phyloP scores from a whole-genome alignment of 257 asterid genomes.

The Salvia hispanica region DNA sequence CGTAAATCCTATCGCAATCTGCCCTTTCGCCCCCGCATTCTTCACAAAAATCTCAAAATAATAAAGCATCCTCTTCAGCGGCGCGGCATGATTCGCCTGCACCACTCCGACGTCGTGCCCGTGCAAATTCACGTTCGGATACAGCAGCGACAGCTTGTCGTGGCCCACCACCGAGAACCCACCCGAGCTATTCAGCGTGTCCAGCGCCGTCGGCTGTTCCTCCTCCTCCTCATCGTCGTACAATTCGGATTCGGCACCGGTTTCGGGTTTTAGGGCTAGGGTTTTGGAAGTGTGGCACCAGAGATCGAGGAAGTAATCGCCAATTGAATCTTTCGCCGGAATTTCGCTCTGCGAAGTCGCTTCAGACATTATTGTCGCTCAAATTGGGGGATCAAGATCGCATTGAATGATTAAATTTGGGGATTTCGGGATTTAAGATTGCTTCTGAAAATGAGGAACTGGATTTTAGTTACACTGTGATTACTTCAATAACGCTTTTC shows the following conservation, averaged over 20 bases:
- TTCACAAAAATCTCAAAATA: conserved; percentile 81
- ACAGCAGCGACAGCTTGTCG: conserved; percentile 76
- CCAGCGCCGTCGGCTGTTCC: conserved; percentile 71
- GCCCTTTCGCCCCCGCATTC: conserved; percentile 84
- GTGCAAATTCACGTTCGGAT: conserved; percentile 62
- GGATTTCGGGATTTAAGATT: conserved; percentile 24
- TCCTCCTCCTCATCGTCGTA: conserved; percentile 55
- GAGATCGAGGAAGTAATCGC: conserved; percentile 66
- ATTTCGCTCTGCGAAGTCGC: conserved; percentile 45
- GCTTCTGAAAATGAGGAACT: conserved; percentile 20
- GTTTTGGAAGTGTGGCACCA: conserved; percentile 70
- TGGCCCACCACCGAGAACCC: conserved; percentile 76
- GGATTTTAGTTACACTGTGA: conserved; percentile 10
- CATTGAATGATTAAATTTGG: conserved; percentile 16
- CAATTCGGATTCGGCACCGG: conserved; percentile 29
- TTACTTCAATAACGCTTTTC: conserved; percentile 10
- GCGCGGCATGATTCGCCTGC: conserved; percentile 84
- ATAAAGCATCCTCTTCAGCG: conserved; percentile 67
- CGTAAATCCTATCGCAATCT: conserved; percentile 85
- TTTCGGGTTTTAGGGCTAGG: conserved; percentile 44
- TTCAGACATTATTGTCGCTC: conserved; percentile 41
- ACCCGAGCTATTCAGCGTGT: conserved; percentile 75
- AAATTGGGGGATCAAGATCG: conserved; percentile 34
- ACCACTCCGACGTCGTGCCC: conserved; percentile 92
- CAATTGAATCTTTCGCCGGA: conserved; percentile 54